phyloP scores from a whole-genome alignment of 352 stramenopile genomes.

The Globisporangium viniferum region DNA sequence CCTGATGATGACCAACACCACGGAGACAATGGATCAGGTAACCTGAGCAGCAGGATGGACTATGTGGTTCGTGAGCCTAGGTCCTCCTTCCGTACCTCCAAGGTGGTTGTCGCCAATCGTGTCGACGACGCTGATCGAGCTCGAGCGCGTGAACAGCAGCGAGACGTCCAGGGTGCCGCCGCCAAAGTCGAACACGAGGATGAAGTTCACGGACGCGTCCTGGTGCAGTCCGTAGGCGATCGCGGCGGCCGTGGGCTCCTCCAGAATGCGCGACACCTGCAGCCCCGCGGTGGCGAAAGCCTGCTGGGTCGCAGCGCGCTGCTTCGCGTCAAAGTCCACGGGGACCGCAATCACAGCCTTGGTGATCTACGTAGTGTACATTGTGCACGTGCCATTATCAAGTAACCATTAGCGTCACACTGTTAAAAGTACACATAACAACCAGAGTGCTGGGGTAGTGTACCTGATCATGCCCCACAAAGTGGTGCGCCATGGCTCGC shows the following conservation, averaged over 20 bases:
- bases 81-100: slow-evolving; percentile 42
- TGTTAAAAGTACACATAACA: background rate
- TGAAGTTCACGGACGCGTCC: slow-evolving; percentile 87
- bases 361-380: slow-evolving; percentile 82
- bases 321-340: slow-evolving; percentile 88
- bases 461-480: slow-evolving; percentile 63
- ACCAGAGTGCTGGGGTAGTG: background rate
- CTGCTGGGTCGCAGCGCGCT: slow-evolving; percentile 82
- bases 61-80: background rate
- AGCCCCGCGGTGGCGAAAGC: slow-evolving; percentile 89
- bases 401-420: background rate
- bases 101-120: slow-evolving; percentile 95
- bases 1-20: slow-evolving; percentile 18
- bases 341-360: slow-evolving; percentile 89
- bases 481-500: slow-evolving; percentile 37
- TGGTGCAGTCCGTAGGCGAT: slow-evolving; percentile 98
- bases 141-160: slow-evolving; percentile 93
- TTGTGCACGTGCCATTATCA: background rate
- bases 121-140: slow-evolving; percentile 90
- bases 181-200: slow-evolving; percentile 98
- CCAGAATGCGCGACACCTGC: slow-evolving; percentile 94
- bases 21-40: background rate
- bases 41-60: background rate
- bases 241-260: slow-evolving; percentile 97
- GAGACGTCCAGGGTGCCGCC: slow-evolving; percentile 96